Percentiles rank a stretch among this genome's conserved stretches.
Evolutionary conservation across 2,329 filamentous ascomycete species (phyloP).

Genomic region (Cladosporium sp.): DNA sequence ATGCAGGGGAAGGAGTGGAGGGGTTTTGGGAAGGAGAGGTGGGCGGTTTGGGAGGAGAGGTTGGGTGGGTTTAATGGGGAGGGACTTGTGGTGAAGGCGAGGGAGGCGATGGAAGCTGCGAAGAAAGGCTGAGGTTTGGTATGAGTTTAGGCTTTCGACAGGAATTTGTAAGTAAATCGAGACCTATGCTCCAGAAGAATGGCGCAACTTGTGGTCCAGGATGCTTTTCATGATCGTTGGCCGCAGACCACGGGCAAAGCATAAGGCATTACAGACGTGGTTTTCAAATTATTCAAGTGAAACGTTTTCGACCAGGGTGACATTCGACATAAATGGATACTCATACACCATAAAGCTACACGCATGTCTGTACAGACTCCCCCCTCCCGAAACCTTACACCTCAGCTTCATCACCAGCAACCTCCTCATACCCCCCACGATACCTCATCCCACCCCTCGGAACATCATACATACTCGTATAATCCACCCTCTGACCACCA

Average conservation of each 20-base stretch:
- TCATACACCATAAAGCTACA: no score
- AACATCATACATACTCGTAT: conserved; percentile 82
- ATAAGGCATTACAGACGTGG: no score
- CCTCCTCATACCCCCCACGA: conserved; percentile 56
- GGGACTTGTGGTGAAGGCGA: conserved; percentile 7
- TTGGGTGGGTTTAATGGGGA: not conserved
- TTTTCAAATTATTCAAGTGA: no score
- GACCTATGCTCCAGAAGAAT: no score
- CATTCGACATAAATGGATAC: no score
- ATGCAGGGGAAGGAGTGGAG: conserved; percentile 23
- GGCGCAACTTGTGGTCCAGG: no score
- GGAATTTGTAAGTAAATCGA: no score
- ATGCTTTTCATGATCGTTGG: no score
- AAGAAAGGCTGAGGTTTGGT: not conserved
- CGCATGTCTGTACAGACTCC: not conserved
- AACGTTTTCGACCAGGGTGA: no score
- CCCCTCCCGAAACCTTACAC: no score
- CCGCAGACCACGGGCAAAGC: no score
- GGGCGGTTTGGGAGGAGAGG: conserved; percentile 22
- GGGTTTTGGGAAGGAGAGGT: conserved; percentile 25
- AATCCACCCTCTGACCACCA: conserved; percentile 76
- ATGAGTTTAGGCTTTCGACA: no score
- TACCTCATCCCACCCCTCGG: conserved; percentile 63
- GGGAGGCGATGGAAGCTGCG: not conserved
- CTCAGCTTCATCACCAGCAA: conserved; percentile 49